Conservation (phyloP, 768 basidiomycete species). For the Leccinellum albellum region DNA sequence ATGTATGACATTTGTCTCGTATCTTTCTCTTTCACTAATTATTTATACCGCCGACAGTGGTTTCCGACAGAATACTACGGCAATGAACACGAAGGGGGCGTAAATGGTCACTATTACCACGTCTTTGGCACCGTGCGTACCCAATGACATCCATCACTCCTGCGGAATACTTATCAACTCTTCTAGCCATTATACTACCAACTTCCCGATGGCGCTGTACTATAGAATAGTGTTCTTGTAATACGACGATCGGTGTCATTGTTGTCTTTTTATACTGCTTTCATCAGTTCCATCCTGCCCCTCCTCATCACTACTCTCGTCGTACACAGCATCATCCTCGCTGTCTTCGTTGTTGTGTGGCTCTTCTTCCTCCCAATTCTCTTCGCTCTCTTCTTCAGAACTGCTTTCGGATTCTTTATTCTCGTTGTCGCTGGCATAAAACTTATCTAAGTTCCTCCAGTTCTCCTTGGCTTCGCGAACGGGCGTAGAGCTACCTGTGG, state of each 20-base stretch:
- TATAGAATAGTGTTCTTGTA: conserved; percentile 24
- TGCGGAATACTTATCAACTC: background rate
- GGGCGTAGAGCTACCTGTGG: conserved; percentile 45
- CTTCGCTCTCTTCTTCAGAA: conserved; percentile 34
- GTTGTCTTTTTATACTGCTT: conserved; percentile 9
- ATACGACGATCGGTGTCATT: conserved; percentile 6
- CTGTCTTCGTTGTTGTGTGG: conserved; percentile 29
- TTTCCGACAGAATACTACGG: conserved; percentile 73
- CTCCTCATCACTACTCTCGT: conserved; percentile 17
- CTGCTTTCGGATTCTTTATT: conserved; percentile 32
- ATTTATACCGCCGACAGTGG: conserved; percentile 47
- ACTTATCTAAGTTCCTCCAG: conserved; percentile 65
- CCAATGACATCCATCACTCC: background rate
- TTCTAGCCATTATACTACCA: conserved; percentile 51
- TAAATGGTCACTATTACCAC: conserved; percentile 72
- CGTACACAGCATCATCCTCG: conserved; percentile 23
- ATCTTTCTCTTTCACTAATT: background rate
- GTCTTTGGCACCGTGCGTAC: conserved; percentile 65
- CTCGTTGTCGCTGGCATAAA: conserved; percentile 53
- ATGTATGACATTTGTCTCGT: conserved; percentile 41
- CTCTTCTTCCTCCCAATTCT: conserved; percentile 22
- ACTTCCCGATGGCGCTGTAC: conserved; percentile 41
- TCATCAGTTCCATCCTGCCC: conserved; percentile 18
- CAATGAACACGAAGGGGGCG: conserved; percentile 48
- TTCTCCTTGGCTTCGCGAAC: conserved; percentile 43